Base-by-base conservation (phyloP, 164 flowering plant species). In the Litsea cubeba region DNA sequence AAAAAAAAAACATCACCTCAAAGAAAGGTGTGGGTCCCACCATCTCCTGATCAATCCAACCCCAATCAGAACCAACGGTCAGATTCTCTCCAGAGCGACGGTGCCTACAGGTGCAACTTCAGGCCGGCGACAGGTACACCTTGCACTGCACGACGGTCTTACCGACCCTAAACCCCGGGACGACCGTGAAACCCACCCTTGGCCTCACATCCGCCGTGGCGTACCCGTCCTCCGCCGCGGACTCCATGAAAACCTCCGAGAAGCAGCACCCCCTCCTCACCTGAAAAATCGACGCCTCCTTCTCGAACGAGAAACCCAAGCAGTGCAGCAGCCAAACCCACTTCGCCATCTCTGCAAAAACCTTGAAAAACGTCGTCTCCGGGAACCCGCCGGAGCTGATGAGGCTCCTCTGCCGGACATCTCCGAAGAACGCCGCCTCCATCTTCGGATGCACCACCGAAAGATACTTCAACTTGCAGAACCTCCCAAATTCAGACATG, bases 241-340 rank as follows among this genome's bases (percentile, higher is more conserved):
- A 74, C 70, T 91, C 95, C 98, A 94, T 92, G 86, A 84, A 91
- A 18, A 92, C 89, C 23, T 94, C 95, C 0, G 98, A 92, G 77
- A 92, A 92, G 50, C 92, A 77, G 70, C 83, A 84, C 2, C 79
- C 81, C 40, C 71, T 82, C 58, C 72, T 74, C 24, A 89, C 88
- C 78, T 85, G 90, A 75, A 94, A 94, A 5, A 89, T 76, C 17
- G 78, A 67, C 1, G 90, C 90, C 49, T 84, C 85, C 12, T 82
- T 80, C 32, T 78, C 79, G 22, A 88, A 83, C 2, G 91, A 86
- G 79, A 85, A 85, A 3, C 89, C 89, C 76, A 92, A 75, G 50
- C 85, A 78, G 67, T 90, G 93, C 15, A 92, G 68, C 20, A 88
- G 70, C 97, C 97, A 94, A 2, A 88, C 85, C 50, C 95, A 70